A percentile compares a stretch with the other conserved stretches of the same genome.
These are phyloP conservation scores for Hyphopichia pseudoburtonii DNA, from an alignment of 1,139 yeast species.

Conservation along the genomic window DNA sequence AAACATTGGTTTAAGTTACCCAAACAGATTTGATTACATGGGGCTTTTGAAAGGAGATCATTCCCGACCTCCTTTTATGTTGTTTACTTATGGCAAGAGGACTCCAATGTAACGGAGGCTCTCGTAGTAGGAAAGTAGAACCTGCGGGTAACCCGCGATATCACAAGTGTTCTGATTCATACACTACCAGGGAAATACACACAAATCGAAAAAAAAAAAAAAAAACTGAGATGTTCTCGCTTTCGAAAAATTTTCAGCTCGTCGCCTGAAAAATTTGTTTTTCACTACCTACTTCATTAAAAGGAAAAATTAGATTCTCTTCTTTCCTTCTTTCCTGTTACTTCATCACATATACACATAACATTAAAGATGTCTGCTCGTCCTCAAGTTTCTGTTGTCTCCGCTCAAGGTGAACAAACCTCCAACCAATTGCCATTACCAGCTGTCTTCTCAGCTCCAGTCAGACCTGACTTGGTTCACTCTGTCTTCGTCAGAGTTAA, in stretches of 20 bases:
- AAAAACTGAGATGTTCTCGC: too few relatives aligned
- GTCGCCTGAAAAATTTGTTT: not conserved
- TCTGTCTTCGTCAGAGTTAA: conserved; percentile 96
- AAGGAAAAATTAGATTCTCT: not conserved
- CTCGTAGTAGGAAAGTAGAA: too few relatives aligned
- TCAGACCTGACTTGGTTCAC: conserved; percentile 99
- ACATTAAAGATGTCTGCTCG: conserved; percentile 64
- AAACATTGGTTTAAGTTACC: too few relatives aligned
- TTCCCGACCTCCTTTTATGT: too few relatives aligned
- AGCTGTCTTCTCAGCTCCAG: conserved; percentile 99
- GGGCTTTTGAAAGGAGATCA: too few relatives aligned
- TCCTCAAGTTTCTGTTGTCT: conserved; percentile 96
- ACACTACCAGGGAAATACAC: too few relatives aligned
- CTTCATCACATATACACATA: conserved; percentile 24
- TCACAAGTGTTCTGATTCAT: too few relatives aligned
- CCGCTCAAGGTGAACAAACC: conserved; percentile 86
- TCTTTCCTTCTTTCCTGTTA: not conserved
- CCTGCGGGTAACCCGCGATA: too few relatives aligned
- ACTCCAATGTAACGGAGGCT: too few relatives aligned
- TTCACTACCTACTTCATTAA: not conserved
- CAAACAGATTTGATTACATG: too few relatives aligned
- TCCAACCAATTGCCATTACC: conserved; percentile 88
- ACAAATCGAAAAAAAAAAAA: too few relatives aligned
- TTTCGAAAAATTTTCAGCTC: not conserved
- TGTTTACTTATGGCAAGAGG: too few relatives aligned